Evolutionary conservation across 805 yeast genomes (phyloP).

Genomic region (Candida namnaoensis): DNA sequence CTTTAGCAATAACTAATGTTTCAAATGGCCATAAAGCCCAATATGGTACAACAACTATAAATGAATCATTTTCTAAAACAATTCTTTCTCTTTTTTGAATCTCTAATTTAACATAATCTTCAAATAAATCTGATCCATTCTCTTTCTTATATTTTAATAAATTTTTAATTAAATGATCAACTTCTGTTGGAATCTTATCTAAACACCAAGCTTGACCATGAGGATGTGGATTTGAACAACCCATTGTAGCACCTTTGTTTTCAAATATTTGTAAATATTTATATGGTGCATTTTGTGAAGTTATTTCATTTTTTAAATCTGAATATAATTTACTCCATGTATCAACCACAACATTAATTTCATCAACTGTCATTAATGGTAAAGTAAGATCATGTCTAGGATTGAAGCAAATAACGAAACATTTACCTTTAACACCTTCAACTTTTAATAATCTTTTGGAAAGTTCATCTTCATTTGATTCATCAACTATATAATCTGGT

Average conservation of each 20-base stretch:
- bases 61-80: conserved; percentile 52
- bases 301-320: conserved; percentile 30
- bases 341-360: conserved; percentile 38
- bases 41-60: conserved; percentile 64
- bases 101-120: conserved; percentile 55
- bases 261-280: conserved; percentile 66
- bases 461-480: conserved; percentile 12
- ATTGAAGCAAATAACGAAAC: conserved; percentile 64
- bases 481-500: conserved; percentile 28
- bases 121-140: conserved; percentile 42
- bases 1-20: conserved; percentile 52
- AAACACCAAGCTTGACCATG: conserved; percentile 81
- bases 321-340: conserved; percentile 53
- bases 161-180: conserved; percentile 44
- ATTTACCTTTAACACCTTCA: conserved; percentile 55
- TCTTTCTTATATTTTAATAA: conserved; percentile 36
- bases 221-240: conserved; percentile 77
- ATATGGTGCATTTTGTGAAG: conserved; percentile 31
- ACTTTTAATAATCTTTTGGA: conserved; percentile 40
- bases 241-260: conserved; percentile 75
- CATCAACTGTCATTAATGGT: conserved; percentile 45
- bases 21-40: conserved; percentile 87
- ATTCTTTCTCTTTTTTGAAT: conserved; percentile 39
- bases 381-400: conserved; percentile 62
- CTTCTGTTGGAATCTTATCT: conserved; percentile 58